Percentiles rank a stretch among this genome's conserved stretches.
Evolutionary conservation across 73 alveolate genomes (phyloP).

Genomic region (Paramecium primaurelia): DNA sequence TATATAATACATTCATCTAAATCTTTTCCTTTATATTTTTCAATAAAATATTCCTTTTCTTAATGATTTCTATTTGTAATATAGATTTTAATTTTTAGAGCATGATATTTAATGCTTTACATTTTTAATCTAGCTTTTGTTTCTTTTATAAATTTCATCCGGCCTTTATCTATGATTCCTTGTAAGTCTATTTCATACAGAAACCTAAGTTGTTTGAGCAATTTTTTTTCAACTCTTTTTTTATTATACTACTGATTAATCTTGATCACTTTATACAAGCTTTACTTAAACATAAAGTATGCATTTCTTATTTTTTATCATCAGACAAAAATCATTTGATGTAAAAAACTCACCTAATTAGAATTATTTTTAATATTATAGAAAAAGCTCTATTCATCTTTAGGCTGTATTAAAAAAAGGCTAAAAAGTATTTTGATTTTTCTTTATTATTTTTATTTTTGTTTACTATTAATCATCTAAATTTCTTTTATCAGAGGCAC

Average conservation of each 20-base stretch:
- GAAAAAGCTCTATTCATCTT: neutral
- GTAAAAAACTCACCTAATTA: conserved; percentile 12
- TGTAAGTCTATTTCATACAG: neutral
- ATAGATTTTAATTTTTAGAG: too few relatives aligned
- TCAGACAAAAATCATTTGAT: neutral
- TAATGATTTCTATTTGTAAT: too few relatives aligned
- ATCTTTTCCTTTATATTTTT: too few relatives aligned
- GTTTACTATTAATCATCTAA: too few relatives aligned
- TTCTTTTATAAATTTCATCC: neutral
- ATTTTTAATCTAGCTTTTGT: too few relatives aligned
- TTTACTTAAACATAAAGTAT: conserved; percentile 1
- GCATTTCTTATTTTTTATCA: neutral
- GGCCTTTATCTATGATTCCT: neutral
- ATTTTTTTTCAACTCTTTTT: neutral
- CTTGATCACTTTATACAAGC: neutral
- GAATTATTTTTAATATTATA: neutral
- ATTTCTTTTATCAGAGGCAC: too few relatives aligned
- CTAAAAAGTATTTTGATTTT: too few relatives aligned
- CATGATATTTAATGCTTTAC: too few relatives aligned
- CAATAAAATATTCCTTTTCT: too few relatives aligned
- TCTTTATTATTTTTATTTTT: too few relatives aligned
- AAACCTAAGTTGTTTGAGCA: neutral
- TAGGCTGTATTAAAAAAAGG: neutral
- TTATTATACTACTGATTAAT: neutral
- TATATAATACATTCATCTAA: neutral